Conservation (phyloP, 2,329 filamentous ascomycete genomes). For the Dothistroma septosporum region DNA sequence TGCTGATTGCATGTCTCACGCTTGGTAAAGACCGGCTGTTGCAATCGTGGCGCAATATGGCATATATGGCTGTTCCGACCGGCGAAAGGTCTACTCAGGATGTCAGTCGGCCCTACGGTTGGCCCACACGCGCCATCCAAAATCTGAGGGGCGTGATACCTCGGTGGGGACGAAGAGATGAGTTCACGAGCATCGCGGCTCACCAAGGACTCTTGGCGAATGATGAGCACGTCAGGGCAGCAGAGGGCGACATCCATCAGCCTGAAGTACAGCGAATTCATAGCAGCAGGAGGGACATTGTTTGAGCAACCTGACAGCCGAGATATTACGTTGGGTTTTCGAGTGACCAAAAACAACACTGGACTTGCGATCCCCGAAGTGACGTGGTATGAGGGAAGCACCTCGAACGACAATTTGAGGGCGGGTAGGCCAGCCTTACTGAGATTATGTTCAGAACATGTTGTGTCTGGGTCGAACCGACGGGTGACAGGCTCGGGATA, state of each 20-base stretch:
- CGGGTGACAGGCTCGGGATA: not conserved
- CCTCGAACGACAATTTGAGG: not conserved
- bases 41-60: not conserved
- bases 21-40: slow-evolving; percentile 2
- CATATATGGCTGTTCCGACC: not conserved
- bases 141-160: not conserved
- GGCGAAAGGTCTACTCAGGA: not conserved
- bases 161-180: slow-evolving; percentile 1
- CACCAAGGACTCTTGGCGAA: slow-evolving; percentile 6
- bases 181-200: slow-evolving; percentile 4
- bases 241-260: not conserved
- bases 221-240: not conserved
- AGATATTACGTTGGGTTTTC: not conserved
- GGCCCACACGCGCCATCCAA: not conserved
- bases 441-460: not conserved
- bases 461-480: too few relatives aligned
- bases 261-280: not conserved
- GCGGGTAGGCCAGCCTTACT: not conserved
- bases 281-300: not conserved
- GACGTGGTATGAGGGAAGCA: too few relatives aligned
- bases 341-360: not conserved
- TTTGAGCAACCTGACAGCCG: not conserved
- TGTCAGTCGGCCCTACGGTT: not conserved
- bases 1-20: slow-evolving; percentile 9
- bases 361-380: not conserved